Evolutionary conservation across 108 stramenopile genomes (phyloP).

Genomic region (Skeletonema menzelii): DNA sequence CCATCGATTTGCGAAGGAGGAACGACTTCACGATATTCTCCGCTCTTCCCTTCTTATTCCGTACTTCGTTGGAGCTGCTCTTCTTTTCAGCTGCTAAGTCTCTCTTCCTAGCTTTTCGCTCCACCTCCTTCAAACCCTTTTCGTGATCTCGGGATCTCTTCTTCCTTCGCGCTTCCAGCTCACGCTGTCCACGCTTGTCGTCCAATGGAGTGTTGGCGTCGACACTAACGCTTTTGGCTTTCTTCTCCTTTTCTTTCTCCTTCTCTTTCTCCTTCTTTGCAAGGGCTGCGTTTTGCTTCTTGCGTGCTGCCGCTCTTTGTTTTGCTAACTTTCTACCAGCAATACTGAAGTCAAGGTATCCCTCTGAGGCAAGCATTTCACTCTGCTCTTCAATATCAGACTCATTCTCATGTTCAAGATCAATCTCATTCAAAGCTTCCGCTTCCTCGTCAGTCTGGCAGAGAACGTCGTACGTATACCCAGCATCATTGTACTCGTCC

Average conservation of each 20-base stretch:
- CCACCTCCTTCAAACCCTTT: slow-evolving; percentile 55
- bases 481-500: slow-evolving; percentile 61
- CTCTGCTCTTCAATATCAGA: slow-evolving; percentile 77
- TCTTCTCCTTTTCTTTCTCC: slow-evolving; percentile 56
- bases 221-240: slow-evolving; percentile 29
- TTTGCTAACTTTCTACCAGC: slow-evolving; percentile 81
- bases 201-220: slow-evolving; percentile 47
- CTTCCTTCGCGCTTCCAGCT: slow-evolving; percentile 63
- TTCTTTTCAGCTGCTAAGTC: slow-evolving; percentile 27
- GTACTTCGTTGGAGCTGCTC: slow-evolving; percentile 14
- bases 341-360: slow-evolving; percentile 65
- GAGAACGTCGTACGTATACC: slow-evolving; percentile 63
- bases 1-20: slow-evolving; percentile 60
- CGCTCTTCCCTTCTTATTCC: slow-evolving; percentile 71
- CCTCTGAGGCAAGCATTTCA: slow-evolving; percentile 76
- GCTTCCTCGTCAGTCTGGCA: slow-evolving; percentile 83
- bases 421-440: slow-evolving; percentile 50
- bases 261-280: slow-evolving; percentile 75
- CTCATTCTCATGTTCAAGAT: slow-evolving; percentile 22
- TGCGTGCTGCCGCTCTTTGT: slow-evolving; percentile 58
- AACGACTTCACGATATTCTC: slow-evolving; percentile 74
- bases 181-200: slow-evolving; percentile 57
- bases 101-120: slow-evolving; percentile 56
- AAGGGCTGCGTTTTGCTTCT: slow-evolving; percentile 62
- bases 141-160: slow-evolving; percentile 77